Evolutionary conservation across 1,284 basidiomycete species (phyloP), one percentile per base, ranked within the genome.

Genomic region (Moesziomyces sp.): DNA sequence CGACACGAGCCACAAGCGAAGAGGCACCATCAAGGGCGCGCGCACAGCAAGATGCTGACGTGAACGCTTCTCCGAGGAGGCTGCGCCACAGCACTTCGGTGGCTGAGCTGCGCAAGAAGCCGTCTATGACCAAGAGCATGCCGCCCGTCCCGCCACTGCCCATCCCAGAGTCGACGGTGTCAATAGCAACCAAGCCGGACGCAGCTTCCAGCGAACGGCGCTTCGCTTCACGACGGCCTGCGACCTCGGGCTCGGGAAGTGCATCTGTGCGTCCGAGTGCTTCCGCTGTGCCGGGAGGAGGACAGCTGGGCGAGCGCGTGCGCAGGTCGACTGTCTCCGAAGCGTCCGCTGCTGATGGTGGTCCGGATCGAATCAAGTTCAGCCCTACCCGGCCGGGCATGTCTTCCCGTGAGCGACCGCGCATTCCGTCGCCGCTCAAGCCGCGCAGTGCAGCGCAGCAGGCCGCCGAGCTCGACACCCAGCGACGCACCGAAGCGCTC

Each of bases 361-460:
- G 21, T 35, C 8, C 6, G 21, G 45, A 46, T n/a, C n/a, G 3
- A 3, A 46, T 49, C 21, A 52, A 48, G 18, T 67, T 67, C 46
- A 30, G 47, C 28, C 47, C 60, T 6, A 46, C 51, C 0, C 66
- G 66, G 9, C 63, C 63, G 14, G 69, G 63, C 28, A 72, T 66
- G 69, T 66, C 69, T 2, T 72, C 69, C 1, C 51, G 69, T 14
- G 69, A 72, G 26, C 58, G 69, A 26, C 69, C 63, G 16, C 63
- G 69, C 28, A 72, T 72, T 23, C 69, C 69, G 6, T 72, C 69
- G 0, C 69, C 69, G 3, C 52, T 72, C 38, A 72, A 72, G 52
- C 62, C 63, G 7, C 54, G 69, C 16, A 53, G 58, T 0, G 46
- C 59, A 3, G 68, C 49, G 2, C 66, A 69, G 19, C 42, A 62